Evolutionary conservation across 495 filamentous ascomycete genomes (phyloP), one percentile per base, ranked within the genome.

Genomic region (Aspergillus biplanus): DNA sequence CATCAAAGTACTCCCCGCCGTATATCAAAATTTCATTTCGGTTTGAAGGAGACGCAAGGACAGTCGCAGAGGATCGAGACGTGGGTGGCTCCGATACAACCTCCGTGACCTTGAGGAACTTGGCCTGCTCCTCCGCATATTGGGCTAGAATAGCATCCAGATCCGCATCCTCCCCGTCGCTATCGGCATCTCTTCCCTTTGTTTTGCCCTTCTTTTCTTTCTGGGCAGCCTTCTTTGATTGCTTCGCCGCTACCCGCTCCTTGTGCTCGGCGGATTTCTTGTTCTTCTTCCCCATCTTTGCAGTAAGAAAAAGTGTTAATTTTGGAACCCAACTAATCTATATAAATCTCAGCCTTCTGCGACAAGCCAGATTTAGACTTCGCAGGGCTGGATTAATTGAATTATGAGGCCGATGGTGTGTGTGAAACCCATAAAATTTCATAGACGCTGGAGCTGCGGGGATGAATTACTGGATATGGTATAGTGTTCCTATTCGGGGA

Each of bases 71-170:
- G 5, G 89, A 85, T 11, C 95, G 86, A 15, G 93, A 83, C 21
- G 87, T 84, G 3, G 94, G 95, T 50, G 95, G 91, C 8, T 80
- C 86, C n/a, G 84, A 87, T 3, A 83, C 72, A 7, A 84, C 82
- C 76, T 99, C 95, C 5, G 94, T 97, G 69, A 99, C 86, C 79
- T 97, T 97, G 65, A 94, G 85, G 69, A 95, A 97, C 67, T 89
- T 88, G 59, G 95, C 93, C 80, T 99, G 95, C 76, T 93, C 77
- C 61, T 82, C 80, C 27, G 82, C 80, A 71, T 97, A 98, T 76
- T 95, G 92, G 16, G 92, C 93, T 12, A 98, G 87, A n/a, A 99
- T 92, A n/a, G 89, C 87, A 74, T 99, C 95, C 47, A 99, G 80
- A 76, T 99, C 95, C n/a, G 93, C 87, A 67, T 97, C 92, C 77